Evolutionary conservation across 495 filamentous ascomycete species (phyloP).

Genomic region (Penicillium psychrofluorescens): DNA sequence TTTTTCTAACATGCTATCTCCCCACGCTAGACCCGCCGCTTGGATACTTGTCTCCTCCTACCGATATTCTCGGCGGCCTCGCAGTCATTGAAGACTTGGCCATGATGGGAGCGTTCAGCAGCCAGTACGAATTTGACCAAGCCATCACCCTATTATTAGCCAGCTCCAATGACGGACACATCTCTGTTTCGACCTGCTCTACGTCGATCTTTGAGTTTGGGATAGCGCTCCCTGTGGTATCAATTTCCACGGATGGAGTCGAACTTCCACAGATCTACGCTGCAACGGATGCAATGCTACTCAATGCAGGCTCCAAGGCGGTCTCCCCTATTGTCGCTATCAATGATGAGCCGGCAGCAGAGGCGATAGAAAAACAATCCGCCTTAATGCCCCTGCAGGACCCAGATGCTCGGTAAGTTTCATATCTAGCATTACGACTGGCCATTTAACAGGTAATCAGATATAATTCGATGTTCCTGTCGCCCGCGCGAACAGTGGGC

Average conservation of each 20-base stretch:
- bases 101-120: neutral
- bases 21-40: slow-evolving; percentile 26
- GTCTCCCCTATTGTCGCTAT: slow-evolving; percentile 1
- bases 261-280: neutral
- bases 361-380: neutral
- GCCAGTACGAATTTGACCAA: neutral
- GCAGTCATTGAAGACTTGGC: slow-evolving; percentile 28
- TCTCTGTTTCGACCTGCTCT: neutral
- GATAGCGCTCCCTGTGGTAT: neutral
- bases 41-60: slow-evolving; percentile 41
- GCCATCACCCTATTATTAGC: neutral
- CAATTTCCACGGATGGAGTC: neutral
- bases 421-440: neutral
- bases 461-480: no score
- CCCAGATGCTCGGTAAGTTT: neutral
- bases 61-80: slow-evolving; percentile 37
- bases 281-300: neutral
- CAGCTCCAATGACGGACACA: neutral
- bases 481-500: no score
- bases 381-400: neutral
- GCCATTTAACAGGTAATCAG: no score
- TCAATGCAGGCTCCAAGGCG: neutral
- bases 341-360: neutral
- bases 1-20: no score
- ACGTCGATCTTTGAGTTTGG: neutral